These are phyloP conservation scores for Saccharomyces uvarum DNA, from an alignment of 1,139 yeast genomes.

Conservation along the genomic window DNA sequence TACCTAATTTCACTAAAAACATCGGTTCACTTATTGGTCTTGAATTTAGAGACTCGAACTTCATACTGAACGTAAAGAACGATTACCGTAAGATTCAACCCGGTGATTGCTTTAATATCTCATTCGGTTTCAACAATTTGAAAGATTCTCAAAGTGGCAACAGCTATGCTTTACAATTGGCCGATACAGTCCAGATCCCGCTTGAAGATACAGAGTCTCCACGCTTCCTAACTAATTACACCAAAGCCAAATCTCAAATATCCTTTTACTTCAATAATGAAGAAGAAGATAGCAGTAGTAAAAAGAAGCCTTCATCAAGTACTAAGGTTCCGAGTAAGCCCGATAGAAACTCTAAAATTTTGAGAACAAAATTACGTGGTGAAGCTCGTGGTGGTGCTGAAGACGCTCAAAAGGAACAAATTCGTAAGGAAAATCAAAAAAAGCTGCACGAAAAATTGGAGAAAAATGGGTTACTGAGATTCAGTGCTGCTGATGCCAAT, in stretches of 20 bases:
- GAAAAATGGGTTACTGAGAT: slow-evolving; percentile 74
- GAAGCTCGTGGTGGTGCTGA: slow-evolving; percentile 70
- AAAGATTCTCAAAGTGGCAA: slow-evolving; percentile 42
- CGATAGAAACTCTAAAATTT: slow-evolving; percentile 43
- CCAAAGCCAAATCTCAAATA: slow-evolving; percentile 64
- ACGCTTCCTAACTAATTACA: slow-evolving; percentile 61
- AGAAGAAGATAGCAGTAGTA: slow-evolving; percentile 33
- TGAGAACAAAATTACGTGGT: slow-evolving; percentile 74
- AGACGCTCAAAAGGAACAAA: slow-evolving; percentile 57
- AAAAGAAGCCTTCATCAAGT: slow-evolving; percentile 17
- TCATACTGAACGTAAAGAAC: slow-evolving; percentile 66
- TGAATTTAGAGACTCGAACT: slow-evolving; percentile 77
- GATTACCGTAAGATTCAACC: slow-evolving; percentile 54
- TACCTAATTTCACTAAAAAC: slow-evolving; percentile 61
- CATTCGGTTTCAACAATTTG: slow-evolving; percentile 69
- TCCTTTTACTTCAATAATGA: slow-evolving; percentile 83
- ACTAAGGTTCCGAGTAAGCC: slow-evolving; percentile 14
- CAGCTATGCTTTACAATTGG: slow-evolving; percentile 60
- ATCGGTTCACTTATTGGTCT: slow-evolving; percentile 88
- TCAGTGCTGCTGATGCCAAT: slow-evolving; percentile 66
- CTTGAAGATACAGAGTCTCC: slow-evolving; percentile 48
- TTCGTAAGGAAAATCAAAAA: slow-evolving; percentile 75
- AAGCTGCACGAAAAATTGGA: slow-evolving; percentile 79
- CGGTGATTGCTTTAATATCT: slow-evolving; percentile 70
- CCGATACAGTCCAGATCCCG: slow-evolving; percentile 76